Percentiles rank a stretch among this genome's conserved stretches.
Conservation (phyloP, 352 stramenopile genomes). For the Phytophthora multivora region DNA sequence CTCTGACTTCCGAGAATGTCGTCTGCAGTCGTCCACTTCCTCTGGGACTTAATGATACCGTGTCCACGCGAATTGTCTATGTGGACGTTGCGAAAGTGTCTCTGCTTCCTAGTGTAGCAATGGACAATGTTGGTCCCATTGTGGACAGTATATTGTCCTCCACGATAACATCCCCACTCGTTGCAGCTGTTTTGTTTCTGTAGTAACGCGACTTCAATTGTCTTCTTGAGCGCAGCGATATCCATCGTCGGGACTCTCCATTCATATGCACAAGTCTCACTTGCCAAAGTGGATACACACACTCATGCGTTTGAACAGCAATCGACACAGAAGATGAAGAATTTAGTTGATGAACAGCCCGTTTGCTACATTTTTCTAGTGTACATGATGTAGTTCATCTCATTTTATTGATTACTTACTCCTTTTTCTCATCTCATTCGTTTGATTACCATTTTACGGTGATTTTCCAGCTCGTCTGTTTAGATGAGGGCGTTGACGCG, state of each 20-base stretch:
- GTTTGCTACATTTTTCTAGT: no score
- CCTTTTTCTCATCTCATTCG: no score
- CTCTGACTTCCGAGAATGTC: constrained; percentile 14
- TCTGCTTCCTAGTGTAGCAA: constrained; percentile 19
- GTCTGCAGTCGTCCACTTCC: constrained; percentile 23
- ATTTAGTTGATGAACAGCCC: no score
- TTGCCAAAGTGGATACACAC: background rate
- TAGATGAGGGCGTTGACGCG: no score
- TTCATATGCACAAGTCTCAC: constrained; percentile 9
- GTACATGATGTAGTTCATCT: no score
- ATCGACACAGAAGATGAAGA: no score
- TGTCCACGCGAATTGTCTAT: constrained; percentile 16
- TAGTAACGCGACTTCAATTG: constrained; percentile 22
- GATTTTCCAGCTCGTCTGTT: no score
- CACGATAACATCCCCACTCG: constrained; percentile 14
- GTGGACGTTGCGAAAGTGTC: constrained; percentile 18
- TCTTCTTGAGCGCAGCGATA: constrained; percentile 18
- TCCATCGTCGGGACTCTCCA: constrained; percentile 20
- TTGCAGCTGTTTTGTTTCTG: constrained; percentile 24
- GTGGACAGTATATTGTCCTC: constrained; percentile 19
- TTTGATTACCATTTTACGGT: no score
- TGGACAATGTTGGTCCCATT: constrained; percentile 12
- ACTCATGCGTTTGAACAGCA: no score
- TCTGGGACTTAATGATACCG: constrained; percentile 18
- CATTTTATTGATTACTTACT: no score